Evolutionary conservation across 306 rosid species (phyloP).

Genomic region (Begonia masoniana): DNA sequence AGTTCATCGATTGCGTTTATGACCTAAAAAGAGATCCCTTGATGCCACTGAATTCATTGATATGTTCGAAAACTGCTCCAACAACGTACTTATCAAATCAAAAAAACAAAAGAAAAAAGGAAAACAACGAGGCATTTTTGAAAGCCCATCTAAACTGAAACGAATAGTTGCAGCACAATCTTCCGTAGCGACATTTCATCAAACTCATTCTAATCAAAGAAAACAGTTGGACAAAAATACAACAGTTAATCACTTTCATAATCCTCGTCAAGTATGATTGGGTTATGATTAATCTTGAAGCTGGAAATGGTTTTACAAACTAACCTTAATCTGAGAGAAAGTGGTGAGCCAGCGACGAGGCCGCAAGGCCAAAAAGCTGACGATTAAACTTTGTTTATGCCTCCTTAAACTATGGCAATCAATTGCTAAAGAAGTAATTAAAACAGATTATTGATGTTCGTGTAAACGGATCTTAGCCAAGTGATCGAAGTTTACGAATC

Average conservation of each 20-base stretch:
- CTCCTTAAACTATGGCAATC: too few species aligned
- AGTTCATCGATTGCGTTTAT: background rate
- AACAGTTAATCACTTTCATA: background rate
- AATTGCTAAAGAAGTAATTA: too few species aligned
- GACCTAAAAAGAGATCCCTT: background rate
- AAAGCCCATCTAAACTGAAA: background rate
- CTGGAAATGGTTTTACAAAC: background rate
- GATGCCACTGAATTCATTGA: background rate
- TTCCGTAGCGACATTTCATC: background rate
- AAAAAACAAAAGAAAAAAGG: background rate
- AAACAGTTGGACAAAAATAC: background rate
- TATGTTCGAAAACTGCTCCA: background rate
- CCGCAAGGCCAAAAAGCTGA: slow-evolving; percentile 12
- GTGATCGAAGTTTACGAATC: too few species aligned
- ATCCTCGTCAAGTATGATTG: background rate
- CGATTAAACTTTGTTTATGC: background rate
- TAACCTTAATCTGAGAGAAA: slow-evolving; percentile 31
- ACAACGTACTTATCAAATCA: background rate
- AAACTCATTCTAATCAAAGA: background rate
- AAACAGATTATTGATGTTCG: too few species aligned
- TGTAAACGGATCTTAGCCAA: too few species aligned
- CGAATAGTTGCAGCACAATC: background rate
- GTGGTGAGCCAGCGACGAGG: slow-evolving; percentile 12
- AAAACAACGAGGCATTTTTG: background rate
- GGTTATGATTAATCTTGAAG: background rate